Evolutionary conservation across 2,329 filamentous ascomycete genomes (phyloP), one percentile per base, ranked within the genome.

Genomic region (Blastomyces gilchristii): DNA sequence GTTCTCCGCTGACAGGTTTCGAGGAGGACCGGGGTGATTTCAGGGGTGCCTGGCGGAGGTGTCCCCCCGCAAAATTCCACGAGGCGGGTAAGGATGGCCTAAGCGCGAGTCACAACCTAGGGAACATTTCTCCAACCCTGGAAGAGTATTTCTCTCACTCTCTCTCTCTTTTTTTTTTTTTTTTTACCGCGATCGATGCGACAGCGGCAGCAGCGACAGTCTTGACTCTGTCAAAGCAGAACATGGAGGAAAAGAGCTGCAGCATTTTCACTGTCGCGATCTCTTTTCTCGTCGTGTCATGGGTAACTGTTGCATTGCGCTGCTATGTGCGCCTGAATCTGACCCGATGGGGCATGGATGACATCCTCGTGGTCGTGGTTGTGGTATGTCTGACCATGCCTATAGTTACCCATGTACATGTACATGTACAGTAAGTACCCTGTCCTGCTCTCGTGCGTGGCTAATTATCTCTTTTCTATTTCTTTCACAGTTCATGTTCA

Each of bases 221-320:
- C 25, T 52, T 52, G n/a, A 31, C 12, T n/a, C 2, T 11, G 11
- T 22, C 25, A 25, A 25, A 28, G 53, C 31, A 34, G n/a, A 37
- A 39, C 31, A 57, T 57, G 53, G 53, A 57, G 53, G 53, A 57
- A 1, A 57, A 57, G n/a, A 41, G 34, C 22, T 31, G n/a, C n/a
- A 22, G 16, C 53, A 57, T 57, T 8, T 39, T 39, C 7, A n/a
- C 31, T 11, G 53, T 57, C 18, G 53, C 53, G 9, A 41, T 37
- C 9, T 37, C 37, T 57, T 57, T 57, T 37, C 31, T 41, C 18
- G 31, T 22, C 18, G 31, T 39, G 14, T 41, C 53, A n/a, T 57
- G 34, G 31, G 9, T 57, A 7, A 22, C 39, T n/a, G n/a, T 57
- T 37, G 53, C 28, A 22, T 25, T 57, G 14, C 53, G 34, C 31